Base-by-base conservation (phyloP, 345 rosid species). In the Isatis tinctoria region DNA sequence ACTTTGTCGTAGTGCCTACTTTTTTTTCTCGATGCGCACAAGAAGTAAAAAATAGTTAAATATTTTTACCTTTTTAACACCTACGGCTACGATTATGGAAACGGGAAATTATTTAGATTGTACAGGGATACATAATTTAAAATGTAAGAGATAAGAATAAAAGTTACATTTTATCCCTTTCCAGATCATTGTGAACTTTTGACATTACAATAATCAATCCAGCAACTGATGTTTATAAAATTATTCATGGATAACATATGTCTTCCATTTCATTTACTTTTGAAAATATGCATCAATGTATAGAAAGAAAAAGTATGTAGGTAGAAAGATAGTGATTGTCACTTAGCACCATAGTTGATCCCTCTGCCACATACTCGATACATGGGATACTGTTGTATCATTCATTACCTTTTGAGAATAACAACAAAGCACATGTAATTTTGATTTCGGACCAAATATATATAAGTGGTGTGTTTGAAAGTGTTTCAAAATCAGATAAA, bases 321-420 rank as follows among this genome's bases (percentile, higher is more conserved):
- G 67, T 60, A 67, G 47, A 75, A 54, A 75, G 74, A 68, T 68
- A 68, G 64, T 52, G 74, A 68, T 68, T 60, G 79, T 68, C 74
- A 75, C 69, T 67, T 67, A 67, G 69, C 74, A 60, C 63, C 37
- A 43, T 49, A 28, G 74, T 43, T 43, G 69, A 61, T 57, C 59
- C 45, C 40, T 74, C 60, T 32, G 17, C 41, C 79, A 69, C 74
- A 51, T 16, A 60, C 39, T 68, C 39, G 18, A 74, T 2, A 6
- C 66, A 67, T 74, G 67, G 45, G 54, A 26, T 27, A 74, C 59
- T 45, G 39, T 49, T 60, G 68, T 68, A 51, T 7, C 69, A 60
- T 68, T 68, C 69, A 75, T 52, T 28, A 30, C 62, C 73, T 74
- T 74, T 74, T 37, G 20, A 49, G 7, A 60, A 74, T 60, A 67